Evolutionary conservation across 169 alveolate species (phyloP).

Genomic region (Eimeria sp.): DNA sequence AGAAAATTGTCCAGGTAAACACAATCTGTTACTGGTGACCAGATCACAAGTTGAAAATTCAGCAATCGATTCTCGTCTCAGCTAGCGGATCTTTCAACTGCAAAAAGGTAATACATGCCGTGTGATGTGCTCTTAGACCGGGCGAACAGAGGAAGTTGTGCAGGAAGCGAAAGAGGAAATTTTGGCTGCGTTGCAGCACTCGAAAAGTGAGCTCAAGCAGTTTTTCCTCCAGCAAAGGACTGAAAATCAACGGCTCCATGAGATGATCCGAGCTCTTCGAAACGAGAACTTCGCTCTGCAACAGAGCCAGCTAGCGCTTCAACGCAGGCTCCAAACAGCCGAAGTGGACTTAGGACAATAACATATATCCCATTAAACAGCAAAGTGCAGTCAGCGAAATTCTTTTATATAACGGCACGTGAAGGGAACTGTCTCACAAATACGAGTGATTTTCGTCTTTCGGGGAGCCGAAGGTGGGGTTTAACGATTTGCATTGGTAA

Average conservation of each 20-base stretch:
- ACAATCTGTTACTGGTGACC: background rate
- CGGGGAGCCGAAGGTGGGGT: background rate
- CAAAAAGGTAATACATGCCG: background rate
- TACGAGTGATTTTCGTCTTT: background rate
- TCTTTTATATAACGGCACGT: background rate
- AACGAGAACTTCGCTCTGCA: constrained; percentile 81
- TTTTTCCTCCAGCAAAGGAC: constrained; percentile 78
- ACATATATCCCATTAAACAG: background rate
- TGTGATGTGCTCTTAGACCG: background rate
- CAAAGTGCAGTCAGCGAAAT: background rate
- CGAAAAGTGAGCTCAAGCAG: constrained; percentile 78
- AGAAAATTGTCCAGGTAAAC: constrained; percentile 80
- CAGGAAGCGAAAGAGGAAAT: constrained; percentile 77
- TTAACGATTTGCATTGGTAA: background rate
- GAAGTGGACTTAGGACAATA: constrained; percentile 83
- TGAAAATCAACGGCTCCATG: constrained; percentile 80
- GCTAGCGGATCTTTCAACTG: background rate
- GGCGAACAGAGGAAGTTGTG: constrained; percentile 72
- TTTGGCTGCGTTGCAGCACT: constrained; percentile 62
- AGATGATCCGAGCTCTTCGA: constrained; percentile 77
- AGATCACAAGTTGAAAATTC: background rate
- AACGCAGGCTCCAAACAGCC: constrained; percentile 79
- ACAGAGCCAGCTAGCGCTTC: constrained; percentile 79
- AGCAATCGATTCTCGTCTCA: background rate
- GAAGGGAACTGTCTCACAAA: background rate